Conservation (phyloP, 495 filamentous ascomycete genomes). For the Penicillium canescens region DNA sequence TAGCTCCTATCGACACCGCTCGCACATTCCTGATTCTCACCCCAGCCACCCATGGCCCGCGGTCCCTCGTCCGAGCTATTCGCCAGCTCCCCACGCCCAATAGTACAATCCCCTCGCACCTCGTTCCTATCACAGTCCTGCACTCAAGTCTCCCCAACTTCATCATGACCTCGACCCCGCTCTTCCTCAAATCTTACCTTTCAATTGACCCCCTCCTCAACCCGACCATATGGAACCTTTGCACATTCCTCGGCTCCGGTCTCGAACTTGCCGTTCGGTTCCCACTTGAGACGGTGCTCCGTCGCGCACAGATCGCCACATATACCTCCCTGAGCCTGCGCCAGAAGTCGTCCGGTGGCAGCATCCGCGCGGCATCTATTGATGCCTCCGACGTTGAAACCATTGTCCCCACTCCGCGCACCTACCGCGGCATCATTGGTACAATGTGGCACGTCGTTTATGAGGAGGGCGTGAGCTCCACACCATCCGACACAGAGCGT, state of each 20-base stretch:
- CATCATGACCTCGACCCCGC: constrained; percentile 74
- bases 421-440: constrained; percentile 76
- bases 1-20: constrained; percentile 85
- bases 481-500: constrained; percentile 32
- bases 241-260: constrained; percentile 72
- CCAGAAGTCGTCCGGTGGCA: constrained; percentile 56
- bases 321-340: constrained; percentile 47
- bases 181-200: constrained; percentile 76
- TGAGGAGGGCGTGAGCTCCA: constrained; percentile 68
- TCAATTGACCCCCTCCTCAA: constrained; percentile 80
- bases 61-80: constrained; percentile 72
- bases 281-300: constrained; percentile 87
- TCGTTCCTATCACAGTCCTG: constrained; percentile 82
- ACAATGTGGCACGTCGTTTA: constrained; percentile 85
- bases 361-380: constrained; percentile 35
- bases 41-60: constrained; percentile 67
- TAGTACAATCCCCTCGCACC: constrained; percentile 65
- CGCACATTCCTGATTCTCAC: constrained; percentile 87
- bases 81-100: constrained; percentile 68
- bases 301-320: constrained; percentile 79
- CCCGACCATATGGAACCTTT: constrained; percentile 74
- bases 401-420: constrained; percentile 61
- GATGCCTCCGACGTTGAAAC: constrained; percentile 60
- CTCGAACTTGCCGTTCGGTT: constrained; percentile 82
- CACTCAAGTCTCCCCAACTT: constrained; percentile 80